Evolutionary conservation across 169 alveolate genomes (phyloP).

Genomic region (Cryptosporidium ubiquitum): DNA sequence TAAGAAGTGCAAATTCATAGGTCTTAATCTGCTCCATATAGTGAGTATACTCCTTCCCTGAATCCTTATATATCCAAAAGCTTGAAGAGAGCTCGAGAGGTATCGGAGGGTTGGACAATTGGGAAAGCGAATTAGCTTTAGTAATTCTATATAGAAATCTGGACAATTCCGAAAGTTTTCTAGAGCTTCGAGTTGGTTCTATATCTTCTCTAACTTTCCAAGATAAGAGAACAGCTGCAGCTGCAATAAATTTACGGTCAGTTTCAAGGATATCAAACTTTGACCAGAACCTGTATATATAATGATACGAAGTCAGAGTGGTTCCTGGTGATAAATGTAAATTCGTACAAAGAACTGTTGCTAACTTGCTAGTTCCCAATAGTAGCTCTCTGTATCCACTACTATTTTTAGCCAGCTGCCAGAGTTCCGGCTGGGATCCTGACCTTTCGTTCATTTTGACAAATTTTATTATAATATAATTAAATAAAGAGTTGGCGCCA

Average conservation of each 20-base stretch:
- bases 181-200: constrained; percentile 57
- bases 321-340: constrained; percentile 59
- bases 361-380: constrained; percentile 69
- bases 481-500: not conserved
- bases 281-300: constrained; percentile 67
- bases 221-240: constrained; percentile 64
- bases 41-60: constrained; percentile 54
- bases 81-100: constrained; percentile 59
- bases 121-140: constrained; percentile 55
- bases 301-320: constrained; percentile 48
- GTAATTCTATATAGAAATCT: constrained; percentile 59
- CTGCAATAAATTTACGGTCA: constrained; percentile 57
- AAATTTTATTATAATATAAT: not conserved
- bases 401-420: constrained; percentile 30
- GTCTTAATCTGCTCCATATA: constrained; percentile 67
- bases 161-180: constrained; percentile 58
- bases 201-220: constrained; percentile 66
- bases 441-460: constrained; percentile 28
- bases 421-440: constrained; percentile 20
- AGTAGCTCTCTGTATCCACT: constrained; percentile 64
- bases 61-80: constrained; percentile 66
- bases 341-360: constrained; percentile 37
- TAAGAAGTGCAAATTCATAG: constrained; percentile 52
- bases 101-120: not conserved
- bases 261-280: constrained; percentile 63